A percentile compares a stretch with the other conserved stretches of the same genome.
Evolutionary conservation across 2,329 filamentous ascomycete species (phyloP).

Genomic region (Coniochaeta sp.): DNA sequence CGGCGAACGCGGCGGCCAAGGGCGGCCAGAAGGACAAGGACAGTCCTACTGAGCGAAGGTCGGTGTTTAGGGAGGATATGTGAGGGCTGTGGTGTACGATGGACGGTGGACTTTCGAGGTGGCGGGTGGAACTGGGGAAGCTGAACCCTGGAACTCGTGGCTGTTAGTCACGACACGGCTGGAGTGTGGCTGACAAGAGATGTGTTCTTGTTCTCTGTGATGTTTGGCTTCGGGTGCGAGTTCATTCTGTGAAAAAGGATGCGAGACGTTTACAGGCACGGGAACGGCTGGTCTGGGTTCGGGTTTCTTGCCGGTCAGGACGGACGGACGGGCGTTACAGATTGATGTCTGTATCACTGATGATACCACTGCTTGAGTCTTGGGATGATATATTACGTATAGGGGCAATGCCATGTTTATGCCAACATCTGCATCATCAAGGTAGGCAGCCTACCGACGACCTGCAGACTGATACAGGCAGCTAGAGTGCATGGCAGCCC

Average conservation of each 20-base stretch:
- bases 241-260: not conserved
- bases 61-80: slow-evolving; percentile 64
- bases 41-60: slow-evolving; percentile 61
- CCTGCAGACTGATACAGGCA: no score
- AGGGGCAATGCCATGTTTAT: not conserved
- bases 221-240: not conserved
- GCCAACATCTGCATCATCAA: not conserved
- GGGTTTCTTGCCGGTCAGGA: not conserved
- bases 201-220: not conserved
- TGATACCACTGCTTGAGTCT: not conserved
- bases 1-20: slow-evolving; percentile 20
- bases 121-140: no score
- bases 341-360: not conserved
- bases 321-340: not conserved
- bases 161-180: not conserved
- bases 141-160: no score
- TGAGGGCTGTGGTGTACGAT: slow-evolving; percentile 22
- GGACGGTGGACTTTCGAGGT: slow-evolving; percentile 5
- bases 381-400: not conserved
- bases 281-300: not conserved
- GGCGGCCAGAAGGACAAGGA: slow-evolving; percentile 17
- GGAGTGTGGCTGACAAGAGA: not conserved
- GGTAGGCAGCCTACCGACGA: no score
- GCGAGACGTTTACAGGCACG: not conserved
- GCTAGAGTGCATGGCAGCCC: not conserved